Percentiles rank a stretch among this genome's conserved stretches.
These are phyloP conservation scores for Thymus quinquecostatus DNA, from an alignment of 257 asterid genomes.

Conservation along the genomic window DNA sequence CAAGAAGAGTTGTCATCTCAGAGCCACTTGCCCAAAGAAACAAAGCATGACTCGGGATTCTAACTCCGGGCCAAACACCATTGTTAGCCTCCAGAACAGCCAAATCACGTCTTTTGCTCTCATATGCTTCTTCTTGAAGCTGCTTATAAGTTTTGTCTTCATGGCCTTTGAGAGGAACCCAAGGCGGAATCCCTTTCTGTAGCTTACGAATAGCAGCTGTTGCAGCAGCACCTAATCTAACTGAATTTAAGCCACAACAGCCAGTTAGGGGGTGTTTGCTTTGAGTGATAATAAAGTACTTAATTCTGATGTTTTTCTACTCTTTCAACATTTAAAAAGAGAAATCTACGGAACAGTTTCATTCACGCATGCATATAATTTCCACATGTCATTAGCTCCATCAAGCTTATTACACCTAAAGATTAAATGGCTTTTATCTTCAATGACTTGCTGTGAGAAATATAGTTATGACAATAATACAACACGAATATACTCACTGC, in stretches of 20 bases:
- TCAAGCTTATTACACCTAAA: slow-evolving; percentile 7
- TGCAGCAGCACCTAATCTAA: slow-evolving; percentile 89
- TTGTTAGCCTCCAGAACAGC: slow-evolving; percentile 89
- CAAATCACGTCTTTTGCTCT: slow-evolving; percentile 81
- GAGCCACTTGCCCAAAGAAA: slow-evolving; percentile 99
- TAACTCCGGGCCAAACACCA: slow-evolving; percentile 92
- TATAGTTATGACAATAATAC: neutral
- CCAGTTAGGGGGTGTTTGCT: neutral
- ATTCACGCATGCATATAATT: neutral
- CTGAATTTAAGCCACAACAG: slow-evolving; percentile 49
- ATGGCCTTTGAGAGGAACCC: slow-evolving; percentile 96
- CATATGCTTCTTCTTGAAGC: slow-evolving; percentile 89
- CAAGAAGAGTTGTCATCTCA: slow-evolving; percentile 83
- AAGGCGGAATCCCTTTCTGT: slow-evolving; percentile 92
- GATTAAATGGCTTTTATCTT: neutral
- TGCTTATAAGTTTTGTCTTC: slow-evolving; percentile 90
- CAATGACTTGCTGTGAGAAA: neutral
- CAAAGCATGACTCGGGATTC: slow-evolving; percentile 90
- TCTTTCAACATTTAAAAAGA: no score
- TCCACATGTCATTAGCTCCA: neutral
- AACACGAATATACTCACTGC: neutral
- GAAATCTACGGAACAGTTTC: no score
- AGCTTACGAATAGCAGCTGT: slow-evolving; percentile 86
- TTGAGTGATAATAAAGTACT: no score
- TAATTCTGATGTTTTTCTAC: no score